Base-by-base conservation (phyloP, 208 protist genomes). In the Wallacemonas sp. region DNA sequence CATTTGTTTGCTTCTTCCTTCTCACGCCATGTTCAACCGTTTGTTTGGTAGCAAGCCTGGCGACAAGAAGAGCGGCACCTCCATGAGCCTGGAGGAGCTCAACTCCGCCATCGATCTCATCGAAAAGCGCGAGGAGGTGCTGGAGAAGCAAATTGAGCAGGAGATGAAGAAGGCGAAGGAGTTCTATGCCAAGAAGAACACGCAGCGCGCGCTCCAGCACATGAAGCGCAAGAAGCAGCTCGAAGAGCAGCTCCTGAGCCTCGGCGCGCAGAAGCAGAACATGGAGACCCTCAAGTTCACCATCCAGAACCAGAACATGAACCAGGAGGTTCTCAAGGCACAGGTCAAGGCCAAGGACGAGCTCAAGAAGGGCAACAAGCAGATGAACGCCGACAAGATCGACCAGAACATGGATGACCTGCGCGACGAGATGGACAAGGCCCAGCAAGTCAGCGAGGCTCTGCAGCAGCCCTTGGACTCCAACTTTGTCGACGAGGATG, bases 211-310 rank as follows among this genome's bases (percentile, higher is more conserved):
- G 11, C 63, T 95, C 64, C 80, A 93, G 70, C 91, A 86, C 63
- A 91, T 97, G 85, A 95, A 95, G 70, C 82, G 90, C 16, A 98
- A 98, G 76, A 98, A 98, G 74, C 62, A 79, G 73, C 93, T 87
- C 72, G 88, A 97, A 65, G 81, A 86, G 59, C 91, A 98, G 74
- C 72, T 97, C 16, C 23, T 76, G 28, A 83, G 69, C 44, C 73
- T 96, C 11, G 62, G 62, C 5, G 72, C 42, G 0, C 81, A 93
- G 72, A 86, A 90, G 66, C 76, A 85, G 48, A 98, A 95, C 66
- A 63, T 97, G 26, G 91, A 97, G 63, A 90, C 82, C 1, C 76
- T 94, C 32, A 86, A 89, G 67, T 86, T 96, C 63, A 88, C 89
- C 14, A 70, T 98, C 23, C 83, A 96, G 76, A 91, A 94, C 65